These are phyloP conservation scores for Nicotiana sylvestris DNA, from an alignment of 257 asterid genomes.

Conservation along the genomic window DNA sequence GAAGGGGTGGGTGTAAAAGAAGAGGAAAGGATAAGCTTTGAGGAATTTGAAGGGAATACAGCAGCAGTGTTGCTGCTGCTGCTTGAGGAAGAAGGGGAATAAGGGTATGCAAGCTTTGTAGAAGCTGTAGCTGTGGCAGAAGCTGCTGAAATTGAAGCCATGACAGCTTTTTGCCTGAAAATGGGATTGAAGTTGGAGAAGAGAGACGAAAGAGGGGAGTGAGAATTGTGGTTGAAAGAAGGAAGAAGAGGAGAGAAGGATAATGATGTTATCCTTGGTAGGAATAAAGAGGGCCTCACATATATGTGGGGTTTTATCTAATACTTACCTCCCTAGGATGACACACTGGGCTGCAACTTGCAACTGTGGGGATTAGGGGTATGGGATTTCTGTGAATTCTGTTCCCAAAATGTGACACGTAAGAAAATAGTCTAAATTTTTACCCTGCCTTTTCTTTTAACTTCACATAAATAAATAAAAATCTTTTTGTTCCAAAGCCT, in stretches of 20 bases:
- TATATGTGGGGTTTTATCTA: neutral
- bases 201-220: neutral
- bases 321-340: neutral
- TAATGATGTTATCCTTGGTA: neutral
- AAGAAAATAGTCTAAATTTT: too few relatives aligned
- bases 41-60: slow-evolving; percentile 8
- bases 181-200: slow-evolving; percentile 1
- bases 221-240: neutral
- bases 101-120: neutral
- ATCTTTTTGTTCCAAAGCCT: neutral
- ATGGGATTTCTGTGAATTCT: neutral
- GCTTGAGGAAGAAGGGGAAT: neutral
- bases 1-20: slow-evolving; percentile 52
- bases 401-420: neutral
- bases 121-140: slow-evolving; percentile 20
- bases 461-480: too few relatives aligned
- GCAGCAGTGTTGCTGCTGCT: too few relatives aligned
- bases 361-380: neutral
- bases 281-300: slow-evolving; percentile 8
- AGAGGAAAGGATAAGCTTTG: slow-evolving; percentile 54
- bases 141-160: slow-evolving; percentile 28
- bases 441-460: too few relatives aligned
- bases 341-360: slow-evolving; percentile 7
- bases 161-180: slow-evolving; percentile 19
- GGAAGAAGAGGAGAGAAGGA: neutral